phyloP scores from a whole-genome alignment of 1,139 yeast genomes.

The Lodderomyces jiufengensis region DNA sequence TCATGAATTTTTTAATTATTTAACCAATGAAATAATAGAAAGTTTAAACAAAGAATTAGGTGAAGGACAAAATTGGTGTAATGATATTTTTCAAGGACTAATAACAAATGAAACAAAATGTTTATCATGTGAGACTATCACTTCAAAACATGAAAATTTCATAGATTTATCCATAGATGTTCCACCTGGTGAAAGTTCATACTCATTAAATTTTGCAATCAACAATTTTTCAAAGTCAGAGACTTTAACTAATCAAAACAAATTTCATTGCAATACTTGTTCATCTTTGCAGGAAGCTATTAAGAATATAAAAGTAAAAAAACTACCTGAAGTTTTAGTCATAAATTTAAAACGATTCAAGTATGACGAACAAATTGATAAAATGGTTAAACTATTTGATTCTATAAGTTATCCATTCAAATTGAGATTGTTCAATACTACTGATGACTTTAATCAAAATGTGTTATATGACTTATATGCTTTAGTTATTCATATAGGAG shows the following conservation, averaged over 20 bases:
- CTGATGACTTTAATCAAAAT: conserved; percentile 44
- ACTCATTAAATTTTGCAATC: conserved; percentile 65
- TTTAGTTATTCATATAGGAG: conserved; percentile 91
- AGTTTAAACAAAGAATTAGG: conserved; percentile 42
- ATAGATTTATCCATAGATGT: conserved; percentile 84
- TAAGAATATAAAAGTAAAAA: conserved; percentile 79
- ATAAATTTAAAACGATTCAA: conserved; percentile 89
- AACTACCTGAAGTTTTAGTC: conserved; percentile 73
- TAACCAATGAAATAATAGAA: conserved; percentile 80
- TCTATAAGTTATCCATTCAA: conserved; percentile 77
- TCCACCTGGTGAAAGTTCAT: conserved; percentile 64
- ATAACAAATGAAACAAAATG: conserved; percentile 88
- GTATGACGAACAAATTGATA: conserved; percentile 77
- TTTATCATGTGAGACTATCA: conserved; percentile 82
- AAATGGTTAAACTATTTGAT: conserved; percentile 84
- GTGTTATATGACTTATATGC: conserved; percentile 73
- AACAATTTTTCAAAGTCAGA: conserved; percentile 83
- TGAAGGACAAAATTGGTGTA: conserved; percentile 53
- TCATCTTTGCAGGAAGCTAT: conserved; percentile 93
- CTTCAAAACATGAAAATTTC: conserved; percentile 81
- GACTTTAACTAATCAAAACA: conserved; percentile 80
- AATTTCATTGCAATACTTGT: conserved; percentile 89
- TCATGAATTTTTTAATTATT: conserved; percentile 87
- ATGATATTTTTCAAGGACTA: conserved; percentile 76
- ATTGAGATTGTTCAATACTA: conserved; percentile 71